Conservation (phyloP, 306 rosid genomes). For the Vigna nakashimae region DNA sequence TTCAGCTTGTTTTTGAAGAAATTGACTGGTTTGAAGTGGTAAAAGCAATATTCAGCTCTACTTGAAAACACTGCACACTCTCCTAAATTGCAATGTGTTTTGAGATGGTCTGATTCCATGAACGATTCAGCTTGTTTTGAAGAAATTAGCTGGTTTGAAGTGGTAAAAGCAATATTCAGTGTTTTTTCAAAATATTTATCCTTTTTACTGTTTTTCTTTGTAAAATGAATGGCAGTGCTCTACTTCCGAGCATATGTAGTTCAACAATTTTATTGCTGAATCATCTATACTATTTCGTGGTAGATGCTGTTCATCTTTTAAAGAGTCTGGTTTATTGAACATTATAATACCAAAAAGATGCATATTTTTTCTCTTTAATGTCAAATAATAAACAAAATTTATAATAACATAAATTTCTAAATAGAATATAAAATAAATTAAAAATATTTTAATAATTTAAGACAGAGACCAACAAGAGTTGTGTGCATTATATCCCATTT, state of each 20-base stretch:
- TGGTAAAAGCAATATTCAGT: not conserved
- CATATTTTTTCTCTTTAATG: too few relatives aligned
- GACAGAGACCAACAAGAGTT: too few relatives aligned
- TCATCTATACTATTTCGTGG: not conserved
- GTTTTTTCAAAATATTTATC: not conserved
- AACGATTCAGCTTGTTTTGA: slow-evolving; percentile 4
- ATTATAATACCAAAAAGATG: not conserved
- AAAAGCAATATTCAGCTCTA: not conserved
- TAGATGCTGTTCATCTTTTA: not conserved
- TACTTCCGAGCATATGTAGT: not conserved
- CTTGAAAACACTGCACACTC: not conserved
- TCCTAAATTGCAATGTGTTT: slow-evolving; percentile 16
- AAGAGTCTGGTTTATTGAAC: not conserved
- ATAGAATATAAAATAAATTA: too few relatives aligned
- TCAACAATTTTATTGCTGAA: not conserved
- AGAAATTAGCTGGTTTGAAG: not conserved
- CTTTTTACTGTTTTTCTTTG: not conserved
- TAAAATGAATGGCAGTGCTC: not conserved
- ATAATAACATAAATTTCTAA: too few relatives aligned
- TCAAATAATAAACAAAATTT: too few relatives aligned
- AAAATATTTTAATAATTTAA: too few relatives aligned
- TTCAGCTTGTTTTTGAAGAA: not conserved
- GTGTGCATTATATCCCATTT: too few relatives aligned
- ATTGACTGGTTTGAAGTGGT: not conserved
- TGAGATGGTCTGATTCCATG: not conserved